Evolutionary conservation across 2,329 filamentous ascomycete genomes (phyloP), one percentile per base, ranked within the genome.

Genomic region (Fusarium nisikadoi): DNA sequence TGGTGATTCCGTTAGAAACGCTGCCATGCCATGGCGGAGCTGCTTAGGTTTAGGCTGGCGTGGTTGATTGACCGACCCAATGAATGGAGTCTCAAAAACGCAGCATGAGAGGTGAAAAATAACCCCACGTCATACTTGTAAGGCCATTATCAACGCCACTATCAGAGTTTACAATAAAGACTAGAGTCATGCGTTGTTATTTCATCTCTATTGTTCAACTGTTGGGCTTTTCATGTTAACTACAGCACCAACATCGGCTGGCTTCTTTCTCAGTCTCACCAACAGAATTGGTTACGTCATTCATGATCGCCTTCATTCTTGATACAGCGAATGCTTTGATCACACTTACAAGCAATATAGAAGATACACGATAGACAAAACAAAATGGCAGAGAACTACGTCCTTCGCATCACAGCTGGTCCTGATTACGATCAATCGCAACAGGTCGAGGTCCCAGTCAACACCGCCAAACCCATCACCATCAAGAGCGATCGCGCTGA

Each of bases 351-450:
- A 45, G 17, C 23, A 16, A 43, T 25, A n/a, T 19, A 36, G 31
- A 43, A 7, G 20, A 39, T 54, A 54, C 36, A 31, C 14, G 9
- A 43, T 42, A 53, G 36, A 42, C 17, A 64, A 52, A 19, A 2
- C 5, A 49, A 23, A 31, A 90, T 90, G 90, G 86, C 90, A 23
- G 88, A 92, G 65, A 91, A 93, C 74, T 97, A 96, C 81, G 87
- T 93, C 55, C 87, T 98, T 69, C 89, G 89, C 73, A 91, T 98
- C 61, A 97, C 94, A 0, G 94, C 94, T 2, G 95, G 95, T 5
- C 86, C 93, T 4, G 85, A 85, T 71, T 97, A 98, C 82, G 90
- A 96, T 79, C 81, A 86, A 38, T 81, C 86, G n/a, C 88, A 88
- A n/a, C 94, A 97, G 76, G 83, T 90, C 67, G 84, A 90, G 33